Evolutionary conservation across 73 alveolate species (phyloP).

Genomic region (Paramecium sexaurelia): DNA sequence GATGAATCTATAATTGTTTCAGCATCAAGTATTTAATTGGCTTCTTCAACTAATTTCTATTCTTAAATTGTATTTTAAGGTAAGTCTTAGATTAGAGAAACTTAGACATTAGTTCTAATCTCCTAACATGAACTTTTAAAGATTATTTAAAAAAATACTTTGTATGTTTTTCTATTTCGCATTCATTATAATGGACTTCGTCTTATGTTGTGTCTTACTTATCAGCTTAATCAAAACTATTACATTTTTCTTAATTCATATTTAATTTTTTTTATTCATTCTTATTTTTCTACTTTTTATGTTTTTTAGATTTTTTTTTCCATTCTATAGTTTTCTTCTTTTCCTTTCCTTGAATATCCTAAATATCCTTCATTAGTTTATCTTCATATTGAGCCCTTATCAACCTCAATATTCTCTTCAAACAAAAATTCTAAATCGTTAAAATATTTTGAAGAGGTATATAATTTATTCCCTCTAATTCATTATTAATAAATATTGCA

Average conservation of each 20-base stretch:
- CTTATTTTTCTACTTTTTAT: conserved; percentile 4
- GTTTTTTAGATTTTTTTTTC: neutral
- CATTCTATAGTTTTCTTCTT: neutral
- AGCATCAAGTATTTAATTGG: neutral
- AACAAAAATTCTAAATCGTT: neutral
- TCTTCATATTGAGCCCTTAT: conserved; percentile 6
- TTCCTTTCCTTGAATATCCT: neutral
- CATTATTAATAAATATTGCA: neutral
- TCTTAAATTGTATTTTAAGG: neutral
- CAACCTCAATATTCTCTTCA: conserved; percentile 3
- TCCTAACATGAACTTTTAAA: neutral
- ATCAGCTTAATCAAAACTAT: neutral
- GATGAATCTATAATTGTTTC: neutral
- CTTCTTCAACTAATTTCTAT: neutral
- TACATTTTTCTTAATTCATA: conserved; percentile 1
- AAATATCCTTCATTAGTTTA: conserved; percentile 7
- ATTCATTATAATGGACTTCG: conserved; percentile 3
- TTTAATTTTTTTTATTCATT: neutral
- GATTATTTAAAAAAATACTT: neutral
- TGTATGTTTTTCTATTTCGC: neutral
- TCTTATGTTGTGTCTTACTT: neutral
- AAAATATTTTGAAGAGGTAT: neutral
- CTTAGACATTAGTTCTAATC: neutral
- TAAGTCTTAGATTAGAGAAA: neutral
- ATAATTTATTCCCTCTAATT: neutral